A percentile compares a stretch with the other conserved stretches of the same genome.
These are phyloP conservation scores for Phytophthora tubulina DNA, from an alignment of 352 stramenopile species.

Conservation along the genomic window DNA sequence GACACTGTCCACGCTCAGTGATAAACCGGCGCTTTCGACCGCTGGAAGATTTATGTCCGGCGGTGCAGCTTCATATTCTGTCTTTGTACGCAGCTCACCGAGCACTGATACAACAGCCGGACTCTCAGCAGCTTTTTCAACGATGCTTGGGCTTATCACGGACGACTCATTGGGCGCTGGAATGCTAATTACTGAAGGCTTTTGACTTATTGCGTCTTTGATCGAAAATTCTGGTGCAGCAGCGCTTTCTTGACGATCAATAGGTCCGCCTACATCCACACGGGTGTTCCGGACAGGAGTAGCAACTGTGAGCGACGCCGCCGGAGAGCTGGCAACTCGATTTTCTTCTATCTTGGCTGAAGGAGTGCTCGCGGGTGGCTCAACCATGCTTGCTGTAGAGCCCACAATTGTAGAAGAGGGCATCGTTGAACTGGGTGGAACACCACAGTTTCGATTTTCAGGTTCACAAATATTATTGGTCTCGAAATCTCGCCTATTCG, in stretches of 20 bases:
- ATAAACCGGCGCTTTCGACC: not conserved
- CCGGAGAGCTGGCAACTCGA: conserved; percentile 14
- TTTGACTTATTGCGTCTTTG: conserved; percentile 1
- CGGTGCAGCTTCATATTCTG: not conserved
- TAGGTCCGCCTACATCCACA: conserved; percentile 1
- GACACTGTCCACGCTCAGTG: not conserved
- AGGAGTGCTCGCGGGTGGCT: not conserved
- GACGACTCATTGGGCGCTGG: not conserved
- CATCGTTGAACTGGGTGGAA: not conserved
- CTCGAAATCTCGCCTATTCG: not conserved
- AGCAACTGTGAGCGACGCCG: not conserved
- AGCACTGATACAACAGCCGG: not conserved
- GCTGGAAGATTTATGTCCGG: not conserved
- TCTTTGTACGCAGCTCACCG: not conserved
- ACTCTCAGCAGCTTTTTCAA: conserved; percentile 1
- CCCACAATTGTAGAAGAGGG: not conserved
- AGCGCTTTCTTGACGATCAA: conserved; percentile 7
- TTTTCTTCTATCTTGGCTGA: conserved; percentile 30
- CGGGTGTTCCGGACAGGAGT: not conserved
- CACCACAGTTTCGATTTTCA: not conserved
- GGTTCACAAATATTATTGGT: not conserved
- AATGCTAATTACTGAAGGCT: conserved; percentile 6
- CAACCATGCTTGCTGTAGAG: not conserved
- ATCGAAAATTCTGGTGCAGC: not conserved
- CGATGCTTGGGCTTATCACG: not conserved